phyloP scores from a whole-genome alignment of 805 yeast genomes.

The Ogataea saltuana region DNA sequence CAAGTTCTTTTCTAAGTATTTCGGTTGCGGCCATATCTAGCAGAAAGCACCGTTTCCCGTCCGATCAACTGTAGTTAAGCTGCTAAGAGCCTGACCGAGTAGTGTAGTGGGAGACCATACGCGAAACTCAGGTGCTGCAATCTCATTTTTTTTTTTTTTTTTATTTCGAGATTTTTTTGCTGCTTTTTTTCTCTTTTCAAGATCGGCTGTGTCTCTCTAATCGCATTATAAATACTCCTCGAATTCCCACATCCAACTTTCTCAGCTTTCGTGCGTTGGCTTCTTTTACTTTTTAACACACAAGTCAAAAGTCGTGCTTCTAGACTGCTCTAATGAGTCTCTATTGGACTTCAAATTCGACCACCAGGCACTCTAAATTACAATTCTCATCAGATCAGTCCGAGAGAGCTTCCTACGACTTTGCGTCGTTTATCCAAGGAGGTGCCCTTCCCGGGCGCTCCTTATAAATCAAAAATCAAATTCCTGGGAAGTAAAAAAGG shows the following conservation, averaged over 20 bases:
- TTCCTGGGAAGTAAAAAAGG: not conserved
- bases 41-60: slow-evolving; percentile 63
- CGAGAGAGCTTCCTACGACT: too few species aligned
- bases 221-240: not conserved
- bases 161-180: slow-evolving; percentile 47
- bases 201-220: not conserved
- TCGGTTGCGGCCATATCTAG: slow-evolving; percentile 61
- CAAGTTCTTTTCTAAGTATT: slow-evolving; percentile 14
- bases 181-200: too few species aligned
- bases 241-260: not conserved
- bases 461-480: not conserved
- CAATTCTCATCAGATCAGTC: too few species aligned
- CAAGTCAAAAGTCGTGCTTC: not conserved
- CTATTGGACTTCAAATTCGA: not conserved
- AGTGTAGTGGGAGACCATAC: slow-evolving; percentile 10
- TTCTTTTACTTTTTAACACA: not conserved
- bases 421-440: too few species aligned
- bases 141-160: slow-evolving; percentile 4
- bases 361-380: too few species aligned
- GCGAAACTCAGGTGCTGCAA: slow-evolving; percentile 10
- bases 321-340: not conserved
- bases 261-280: not conserved
- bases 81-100: slow-evolving; percentile 55
- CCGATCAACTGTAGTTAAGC: slow-evolving; percentile 62
- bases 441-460: not conserved